Base-by-base conservation (phyloP, 2,329 filamentous ascomycete genomes). In the Penicillium brevicompactum region DNA sequence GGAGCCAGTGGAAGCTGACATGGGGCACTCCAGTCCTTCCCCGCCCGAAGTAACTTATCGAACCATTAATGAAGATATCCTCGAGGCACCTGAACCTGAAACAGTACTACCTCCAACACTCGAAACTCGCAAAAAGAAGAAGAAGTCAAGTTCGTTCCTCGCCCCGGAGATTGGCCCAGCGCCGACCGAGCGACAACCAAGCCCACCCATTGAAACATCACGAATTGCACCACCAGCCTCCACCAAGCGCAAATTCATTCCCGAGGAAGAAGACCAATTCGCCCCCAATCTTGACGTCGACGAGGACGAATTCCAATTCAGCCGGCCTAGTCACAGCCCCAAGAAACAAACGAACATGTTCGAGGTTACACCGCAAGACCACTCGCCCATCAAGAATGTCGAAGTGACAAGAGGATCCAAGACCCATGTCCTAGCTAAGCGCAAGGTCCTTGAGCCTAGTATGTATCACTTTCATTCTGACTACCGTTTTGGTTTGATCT, bases 191-290 rank as follows among this genome's bases (percentile, higher is more conserved):
- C 54, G 48, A 18, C 41, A 42, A 13, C 51, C 40, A 31, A 45
- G 40, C 3, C 54, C 51, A 34, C 30, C 21, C 10, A 42, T 49
- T 13, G 46, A 50, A 6, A 11, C 55, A 4, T 53, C n/a, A 30
- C 61, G 64, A 40, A 61, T 70, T 4, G 62, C 76, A 3, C 77
- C 78, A 48, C 77, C 77, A 47, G 81, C 81, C 16, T 76, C 80
- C 18, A 86, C 80, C 22, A 86, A 86, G 70, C 77, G 84, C 46
- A 86, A 86, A 65, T 78, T 86, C 49, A 80, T 76, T 52, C 76
- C 80, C 16, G 75, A 81, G 40, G 81, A 84, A 38, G 78, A 82
- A 18, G 77, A 78, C 24, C 52, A 44, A n/a, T 56, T 65, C 43
- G 55, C 58, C 10, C 53, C 58, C 5, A 49, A 52, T 22, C 32